Conservation (phyloP, 345 rosid genomes). For the Acer yangbiense region DNA sequence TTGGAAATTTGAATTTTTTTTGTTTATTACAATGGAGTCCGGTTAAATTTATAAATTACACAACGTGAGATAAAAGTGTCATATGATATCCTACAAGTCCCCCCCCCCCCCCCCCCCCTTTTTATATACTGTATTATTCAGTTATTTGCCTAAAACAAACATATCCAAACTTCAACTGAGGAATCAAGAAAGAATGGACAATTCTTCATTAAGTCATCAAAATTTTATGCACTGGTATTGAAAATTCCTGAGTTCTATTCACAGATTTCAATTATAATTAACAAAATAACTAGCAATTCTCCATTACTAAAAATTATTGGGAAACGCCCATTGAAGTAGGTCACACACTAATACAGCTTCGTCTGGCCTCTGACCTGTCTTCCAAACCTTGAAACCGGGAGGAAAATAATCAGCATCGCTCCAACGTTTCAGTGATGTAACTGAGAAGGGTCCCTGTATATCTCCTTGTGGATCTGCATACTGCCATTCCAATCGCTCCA, state of each 20-base stretch:
- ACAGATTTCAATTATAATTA: neutral
- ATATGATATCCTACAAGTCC: too few relatives aligned
- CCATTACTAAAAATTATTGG: neutral
- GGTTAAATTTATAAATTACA: too few relatives aligned
- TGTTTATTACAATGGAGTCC: too few relatives aligned
- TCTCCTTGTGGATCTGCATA: constrained; percentile 68
- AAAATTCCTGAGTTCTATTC: neutral
- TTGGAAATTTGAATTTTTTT: too few relatives aligned
- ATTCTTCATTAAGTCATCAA: neutral
- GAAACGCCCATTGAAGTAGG: constrained; percentile 28
- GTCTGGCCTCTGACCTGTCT: constrained; percentile 43
- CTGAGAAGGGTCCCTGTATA: constrained; percentile 69
- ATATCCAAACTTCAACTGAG: too few relatives aligned
- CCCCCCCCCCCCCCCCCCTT: too few relatives aligned
- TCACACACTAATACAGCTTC: constrained; percentile 49
- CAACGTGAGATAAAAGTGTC: too few relatives aligned
- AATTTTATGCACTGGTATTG: neutral
- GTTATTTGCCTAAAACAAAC: too few relatives aligned
- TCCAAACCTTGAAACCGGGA: constrained; percentile 70
- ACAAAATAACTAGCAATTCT: neutral
- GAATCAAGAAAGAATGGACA: too few relatives aligned
- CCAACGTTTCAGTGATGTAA: constrained; percentile 61
- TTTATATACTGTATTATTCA: too few relatives aligned
- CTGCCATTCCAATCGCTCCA: constrained; percentile 47
- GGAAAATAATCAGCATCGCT: constrained; percentile 50